Base-by-base conservation (phyloP, 1,284 basidiomycete species). In the Naganishia liquefaciens region DNA sequence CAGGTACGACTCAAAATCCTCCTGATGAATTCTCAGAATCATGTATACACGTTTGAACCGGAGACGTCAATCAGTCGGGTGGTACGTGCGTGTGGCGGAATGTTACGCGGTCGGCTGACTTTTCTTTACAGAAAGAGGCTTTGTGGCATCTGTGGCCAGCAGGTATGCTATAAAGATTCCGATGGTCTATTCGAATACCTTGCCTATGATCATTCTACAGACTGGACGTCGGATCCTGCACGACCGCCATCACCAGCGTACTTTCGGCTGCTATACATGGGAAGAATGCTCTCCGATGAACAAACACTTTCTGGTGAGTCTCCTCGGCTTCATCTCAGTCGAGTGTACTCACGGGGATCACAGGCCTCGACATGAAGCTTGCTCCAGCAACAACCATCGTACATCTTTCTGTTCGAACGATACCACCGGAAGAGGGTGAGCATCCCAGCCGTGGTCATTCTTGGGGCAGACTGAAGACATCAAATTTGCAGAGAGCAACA, bases 201-300 rank as follows among this genome's bases (percentile, higher is more conserved):
- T 37, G 33, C 44, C 33, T 49, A 21, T 46, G 42, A 54, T 50
- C 28, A 52, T 44, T 40, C 33, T 21, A n/a, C 72, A 88, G 90
- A 91, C 65, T 91, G 89, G 90, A 85, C 46, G 25, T 86, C 74
- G 85, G 87, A 88, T 65, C 75, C 76, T 0, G 70, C 72, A 23
- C 85, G 87, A 54, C 90, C 91, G 0, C 87, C 89, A 13, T 86
- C 88, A 10, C 89, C 90, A 0, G 86, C 85, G 5, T 90, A 87
- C 80, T 81, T 92, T 64, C 84, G 90, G 42, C 82, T 93, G 44
- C 80, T 93, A 1, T 86, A 91, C 75, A 81, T 91, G 15, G 91
- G 91, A n/a, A 86, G 87, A 73, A 87, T 93, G 73, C 78, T 92
- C 46, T 86, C 89, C 72, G 90, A 93, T 73, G 90, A 92, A 51